Evolutionary conservation across 768 basidiomycete species (phyloP), one percentile per base, ranked within the genome.

Genomic region (Pleurotus eryngii): DNA sequence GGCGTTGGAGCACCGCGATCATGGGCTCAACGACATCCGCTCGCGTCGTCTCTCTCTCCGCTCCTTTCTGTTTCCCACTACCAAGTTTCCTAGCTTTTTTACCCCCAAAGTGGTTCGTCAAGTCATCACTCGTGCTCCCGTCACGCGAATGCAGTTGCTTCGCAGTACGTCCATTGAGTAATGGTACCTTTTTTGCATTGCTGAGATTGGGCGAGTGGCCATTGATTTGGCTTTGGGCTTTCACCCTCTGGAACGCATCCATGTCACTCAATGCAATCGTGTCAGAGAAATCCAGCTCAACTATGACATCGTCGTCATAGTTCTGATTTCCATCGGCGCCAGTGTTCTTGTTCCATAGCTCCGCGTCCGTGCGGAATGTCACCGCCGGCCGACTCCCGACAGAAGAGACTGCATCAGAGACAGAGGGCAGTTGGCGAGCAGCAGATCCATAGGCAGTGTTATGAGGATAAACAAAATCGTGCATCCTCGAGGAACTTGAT

Each of bases 221-320:
- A 38, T 62, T 49, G 15, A 42, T 38, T 45, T 61, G 45, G 38
- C 54, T 47, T 40, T 20, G 27, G 12, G 20, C 53, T 42, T 30
- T 38, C 37, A 18, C 40, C 27, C 69, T 69, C 27, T 70, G 70
- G 63, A 87, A 89, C 8, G 80, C 78, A 48, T 78, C 79, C 2
- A 83, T 81, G 61, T 90, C 84, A 65, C 87, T 89, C 64, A 91
- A 68, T 18, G 86, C 83, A 57, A 86, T 85, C 43, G 81, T 90
- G 56, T 90, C 89, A 4, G 78, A 78, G 63, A 89, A 91, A 66
- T 88, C 86, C 50, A 91, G 81, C 67, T 90, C 89, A 8, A 90
- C 79, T 22, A 91, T 81, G 55, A 87, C 88, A 3, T 75, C 76
- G 4, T 81, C 81, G n/a, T 76, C 75, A 8, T 65, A 65, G 2